Evolutionary conservation across 768 basidiomycete species (phyloP).

Genomic region (Leccinellum albellum): DNA sequence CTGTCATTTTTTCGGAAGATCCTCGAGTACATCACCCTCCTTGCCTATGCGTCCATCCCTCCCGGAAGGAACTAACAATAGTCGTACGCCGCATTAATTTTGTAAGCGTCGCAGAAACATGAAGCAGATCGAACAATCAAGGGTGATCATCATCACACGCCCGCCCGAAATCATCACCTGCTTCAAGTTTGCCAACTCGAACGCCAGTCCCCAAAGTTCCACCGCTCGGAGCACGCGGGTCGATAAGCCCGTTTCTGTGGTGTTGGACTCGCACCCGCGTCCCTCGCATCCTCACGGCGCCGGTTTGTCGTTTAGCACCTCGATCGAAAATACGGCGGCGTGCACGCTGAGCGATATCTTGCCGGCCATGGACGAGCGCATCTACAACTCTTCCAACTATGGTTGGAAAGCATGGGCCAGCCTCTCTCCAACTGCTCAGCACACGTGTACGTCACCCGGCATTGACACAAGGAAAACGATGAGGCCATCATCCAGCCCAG

Average conservation of each 20-base stretch:
- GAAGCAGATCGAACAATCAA: conserved; percentile 21
- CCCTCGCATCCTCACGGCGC: conserved; percentile 57
- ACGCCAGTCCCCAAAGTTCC: not conserved
- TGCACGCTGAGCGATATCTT: conserved; percentile 45
- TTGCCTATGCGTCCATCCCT: not conserved
- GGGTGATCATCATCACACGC: conserved; percentile 56
- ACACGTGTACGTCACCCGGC: conserved; percentile 46
- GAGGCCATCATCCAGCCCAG: conserved; percentile 47
- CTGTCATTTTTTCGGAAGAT: conserved; percentile 35
- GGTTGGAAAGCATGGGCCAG: conserved; percentile 69
- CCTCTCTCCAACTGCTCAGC: conserved; percentile 59
- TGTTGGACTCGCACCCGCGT: conserved; percentile 69
- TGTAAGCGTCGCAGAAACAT: conserved; percentile 18
- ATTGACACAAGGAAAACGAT: conserved; percentile 20
- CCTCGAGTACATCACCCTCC: conserved; percentile 21
- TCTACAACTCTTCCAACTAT: conserved; percentile 41
- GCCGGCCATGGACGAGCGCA: conserved; percentile 39
- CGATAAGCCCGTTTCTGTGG: conserved; percentile 41
- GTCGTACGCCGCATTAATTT: not conserved
- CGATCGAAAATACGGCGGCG: conserved; percentile 41
- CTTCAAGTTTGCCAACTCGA: conserved; percentile 31
- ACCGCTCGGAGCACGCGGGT: not conserved
- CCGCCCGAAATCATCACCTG: conserved; percentile 68
- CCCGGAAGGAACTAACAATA: not conserved
- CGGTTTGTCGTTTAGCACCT: conserved; percentile 52